These are phyloP conservation scores for Cryptosporidium andersoni DNA, from an alignment of 169 alveolate genomes.

Conservation along the genomic window DNA sequence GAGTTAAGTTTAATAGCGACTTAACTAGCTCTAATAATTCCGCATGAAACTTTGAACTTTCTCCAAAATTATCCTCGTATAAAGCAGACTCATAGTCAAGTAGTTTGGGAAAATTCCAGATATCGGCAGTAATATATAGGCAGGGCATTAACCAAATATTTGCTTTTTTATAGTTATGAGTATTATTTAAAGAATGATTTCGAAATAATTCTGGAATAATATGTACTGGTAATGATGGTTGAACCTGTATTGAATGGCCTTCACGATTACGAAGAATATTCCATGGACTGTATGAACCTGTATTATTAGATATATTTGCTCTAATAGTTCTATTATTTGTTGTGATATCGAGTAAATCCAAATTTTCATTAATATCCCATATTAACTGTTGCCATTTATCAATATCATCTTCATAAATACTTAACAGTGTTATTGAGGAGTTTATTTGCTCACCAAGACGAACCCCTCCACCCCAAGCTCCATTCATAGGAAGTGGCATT, in stretches of 20 bases:
- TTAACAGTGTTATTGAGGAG: neutral
- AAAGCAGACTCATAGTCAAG: neutral
- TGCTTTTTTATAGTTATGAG: neutral
- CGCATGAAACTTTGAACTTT: neutral
- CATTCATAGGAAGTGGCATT: neutral
- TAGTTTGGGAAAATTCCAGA: neutral
- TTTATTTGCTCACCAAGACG: slow-evolving; percentile 10
- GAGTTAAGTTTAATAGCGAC: slow-evolving; percentile 10
- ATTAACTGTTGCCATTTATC: neutral
- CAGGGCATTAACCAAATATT: slow-evolving; percentile 47
- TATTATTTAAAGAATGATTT: neutral
- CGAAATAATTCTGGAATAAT: neutral
- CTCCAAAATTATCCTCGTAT: neutral
- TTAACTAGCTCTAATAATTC: neutral
- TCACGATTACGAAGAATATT: slow-evolving; percentile 17
- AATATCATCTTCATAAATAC: slow-evolving; percentile 17
- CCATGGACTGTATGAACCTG: slow-evolving; percentile 9
- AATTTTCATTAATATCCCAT: slow-evolving; percentile 36
- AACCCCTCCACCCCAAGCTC: slow-evolving; percentile 65
- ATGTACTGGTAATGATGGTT: neutral
- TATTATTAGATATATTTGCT: neutral
- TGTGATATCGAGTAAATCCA: slow-evolving; percentile 4
- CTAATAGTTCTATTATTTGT: slow-evolving; percentile 11
- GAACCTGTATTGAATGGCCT: slow-evolving; percentile 16
- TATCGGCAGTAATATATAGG: slow-evolving; percentile 34